Percentiles rank a stretch among this genome's conserved stretches.
Conservation (phyloP, 768 basidiomycete genomes). For the Lactarius tabidus region DNA sequence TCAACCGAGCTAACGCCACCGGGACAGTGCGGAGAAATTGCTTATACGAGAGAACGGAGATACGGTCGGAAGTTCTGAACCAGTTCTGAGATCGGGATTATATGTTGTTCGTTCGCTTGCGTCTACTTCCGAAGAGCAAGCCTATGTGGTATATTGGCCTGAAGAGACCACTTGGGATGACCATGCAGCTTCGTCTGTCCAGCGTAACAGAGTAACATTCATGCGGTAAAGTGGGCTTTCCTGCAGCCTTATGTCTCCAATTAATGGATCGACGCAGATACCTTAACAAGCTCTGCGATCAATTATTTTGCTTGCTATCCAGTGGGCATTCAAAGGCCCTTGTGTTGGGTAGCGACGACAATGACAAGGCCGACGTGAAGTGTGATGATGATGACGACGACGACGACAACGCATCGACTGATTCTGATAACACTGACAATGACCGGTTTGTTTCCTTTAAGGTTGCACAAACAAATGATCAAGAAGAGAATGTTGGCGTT, state of each 20-base stretch:
- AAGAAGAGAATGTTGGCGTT: conserved; percentile 47
- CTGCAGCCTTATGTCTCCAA: not conserved
- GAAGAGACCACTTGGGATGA: conserved; percentile 59
- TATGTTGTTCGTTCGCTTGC: conserved; percentile 37
- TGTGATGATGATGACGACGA: conserved; percentile 23
- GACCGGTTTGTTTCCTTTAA: conserved; percentile 51
- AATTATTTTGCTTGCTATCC: conserved; percentile 49
- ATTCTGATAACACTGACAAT: conserved; percentile 40
- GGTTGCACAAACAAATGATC: conserved; percentile 52
- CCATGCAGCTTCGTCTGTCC: conserved; percentile 40
- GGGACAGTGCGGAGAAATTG: conserved; percentile 26
- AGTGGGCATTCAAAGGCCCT: conserved; percentile 43
- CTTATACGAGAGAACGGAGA: conserved; percentile 16
- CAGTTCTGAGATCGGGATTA: conserved; percentile 46
- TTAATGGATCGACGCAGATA: not conserved
- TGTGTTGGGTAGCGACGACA: conserved; percentile 39
- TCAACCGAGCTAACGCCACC: not conserved
- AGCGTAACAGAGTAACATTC: conserved; percentile 55
- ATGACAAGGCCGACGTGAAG: conserved; percentile 2
- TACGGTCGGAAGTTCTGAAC: conserved; percentile 17
- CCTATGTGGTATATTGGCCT: conserved; percentile 59
- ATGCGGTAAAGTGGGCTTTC: conserved; percentile 45
- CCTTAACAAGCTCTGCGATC: conserved; percentile 40
- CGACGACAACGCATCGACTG: conserved; percentile 24
- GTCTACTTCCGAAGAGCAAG: conserved; percentile 27